Evolutionary conservation across 495 filamentous ascomycete genomes (phyloP).

Genomic region (Tuber borchii): DNA sequence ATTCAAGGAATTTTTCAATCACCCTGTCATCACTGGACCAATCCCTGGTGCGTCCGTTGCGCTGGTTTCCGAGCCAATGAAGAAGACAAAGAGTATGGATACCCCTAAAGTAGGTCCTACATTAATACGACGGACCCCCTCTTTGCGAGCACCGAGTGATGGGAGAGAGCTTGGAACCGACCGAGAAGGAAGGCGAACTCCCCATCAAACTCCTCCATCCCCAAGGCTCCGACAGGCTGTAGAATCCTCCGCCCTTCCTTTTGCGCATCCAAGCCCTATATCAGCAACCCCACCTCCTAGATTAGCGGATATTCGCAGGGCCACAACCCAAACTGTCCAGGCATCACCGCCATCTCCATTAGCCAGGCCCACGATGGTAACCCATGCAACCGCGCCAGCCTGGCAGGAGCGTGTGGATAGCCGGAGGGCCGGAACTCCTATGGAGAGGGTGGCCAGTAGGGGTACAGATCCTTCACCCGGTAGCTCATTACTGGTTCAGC

Average conservation of each 20-base stretch:
- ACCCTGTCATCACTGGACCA: conserved; percentile 63
- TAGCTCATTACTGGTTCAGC: conserved; percentile 47
- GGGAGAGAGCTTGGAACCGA: conserved; percentile 24
- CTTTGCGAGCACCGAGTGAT: conserved; percentile 28
- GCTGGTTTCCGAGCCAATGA: conserved; percentile 28
- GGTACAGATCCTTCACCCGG: conserved; percentile 45
- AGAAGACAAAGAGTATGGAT: background rate
- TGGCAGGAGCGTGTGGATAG: conserved; percentile 50
- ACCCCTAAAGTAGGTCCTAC: background rate
- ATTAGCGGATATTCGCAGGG: conserved; percentile 28
- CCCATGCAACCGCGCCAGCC: conserved; percentile 57
- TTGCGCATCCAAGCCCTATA: conserved; percentile 23
- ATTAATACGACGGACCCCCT: conserved; percentile 17
- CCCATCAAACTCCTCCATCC: conserved; percentile 25
- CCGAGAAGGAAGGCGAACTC: conserved; percentile 27
- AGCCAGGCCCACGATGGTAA: conserved; percentile 28
- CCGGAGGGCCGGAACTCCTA: conserved; percentile 38
- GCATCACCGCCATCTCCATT: conserved; percentile 34
- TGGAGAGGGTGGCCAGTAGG: conserved; percentile 47
- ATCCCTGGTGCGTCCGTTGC: conserved; percentile 75
- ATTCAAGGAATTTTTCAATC: conserved; percentile 73
- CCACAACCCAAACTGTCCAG: conserved; percentile 21
- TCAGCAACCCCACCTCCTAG: conserved; percentile 26
- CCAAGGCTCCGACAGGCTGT: conserved; percentile 29
- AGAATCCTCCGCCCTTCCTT: conserved; percentile 33